Base-by-base conservation (phyloP, 31 red algal species). In the Asparagopsis taxiformis region DNA sequence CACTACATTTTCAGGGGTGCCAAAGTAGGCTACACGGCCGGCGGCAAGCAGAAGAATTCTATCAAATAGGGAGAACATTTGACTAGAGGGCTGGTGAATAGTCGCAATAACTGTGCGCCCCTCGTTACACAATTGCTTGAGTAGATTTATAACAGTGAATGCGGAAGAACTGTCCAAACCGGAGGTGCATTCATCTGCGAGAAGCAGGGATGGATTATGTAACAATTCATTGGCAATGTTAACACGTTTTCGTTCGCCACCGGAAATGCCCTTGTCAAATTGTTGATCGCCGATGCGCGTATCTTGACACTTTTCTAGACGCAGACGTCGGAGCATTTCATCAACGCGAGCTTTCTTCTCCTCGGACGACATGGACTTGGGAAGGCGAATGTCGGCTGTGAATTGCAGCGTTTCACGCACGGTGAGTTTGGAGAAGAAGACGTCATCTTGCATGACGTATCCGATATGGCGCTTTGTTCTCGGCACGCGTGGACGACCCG, bases 361-460 rank as follows among this genome's bases (percentile, higher is more conserved):
- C 38, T 65, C 48, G 11, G 35, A 28, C 13, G 86, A 41, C 13
- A 80, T 46, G n/a, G 46, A 34, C 3, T 74, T 26, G 26, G 74
- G 85, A 22, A 93, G 20, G 28, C 90, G 86, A 30, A 98, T 31
- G 1, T 68, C 32, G 2, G 90, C 90, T 0, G 95, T 93, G 43
- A 94, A 88, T 23, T 58, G 58, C 5, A 98, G 73, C 23, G 86
- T 91, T 61, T 98, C 86, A 30, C 78, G 54, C 3, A 98, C 95
- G 29, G 95, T 94, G 21, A 98, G 91, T 35, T 94, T 91, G 35
- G 75, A 80, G 56, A 94, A 98, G 63, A 98, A 94, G 1, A 98
- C 65, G 38, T 98, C 95, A 51, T 90, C 90, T 65, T 98, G 95
- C 90, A 91, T 93, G 28, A 85, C 77, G 39, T 98, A 98, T 49